Evolutionary conservation across 495 filamentous ascomycete genomes (phyloP), one percentile per base, ranked within the genome.

Genomic region (Physcia stellaris): DNA sequence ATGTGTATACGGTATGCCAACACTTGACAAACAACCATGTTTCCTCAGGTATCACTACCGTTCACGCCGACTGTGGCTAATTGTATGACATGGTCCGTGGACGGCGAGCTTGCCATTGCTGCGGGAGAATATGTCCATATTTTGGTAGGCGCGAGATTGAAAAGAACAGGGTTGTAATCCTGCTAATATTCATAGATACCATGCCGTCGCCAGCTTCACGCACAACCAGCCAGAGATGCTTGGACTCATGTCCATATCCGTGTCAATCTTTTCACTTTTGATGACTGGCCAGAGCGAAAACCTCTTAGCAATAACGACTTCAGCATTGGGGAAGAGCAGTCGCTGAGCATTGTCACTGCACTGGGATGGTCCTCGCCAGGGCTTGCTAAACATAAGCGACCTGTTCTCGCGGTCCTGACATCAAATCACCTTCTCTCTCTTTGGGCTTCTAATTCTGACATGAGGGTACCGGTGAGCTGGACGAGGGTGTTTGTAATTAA

Each of bases 271-370:
- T 79, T 75, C 50, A 73, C 69, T 4, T 41, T 53, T 23, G 46
- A 54, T n/a, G 73, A 77, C 51, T 68, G 72, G 59, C 59, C 67
- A 0, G 43, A 45, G n/a, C 60, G 63, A 38, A 46, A 58, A 10
- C 66, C 66, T 1, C 56, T 63, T 26, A 55, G 58, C 26, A 64
- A 64, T 17, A 51, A 61, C 30, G 50, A 61, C 16, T 73, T 73
- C 57, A 77, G 75, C 6, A 57, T 80, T 32, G 78, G 70, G 3
- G 73, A 75, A 42, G 78, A 83, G 50, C 71, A 74, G 48, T 77
- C 74, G 4, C 44, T 51, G 4, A 70, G 68, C 36, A 60, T 54
- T 32, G 66, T 78, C 17, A 56, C 63, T 20, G 56, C 54, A 9
- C 45, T 80, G 19, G 58, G 59, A 13, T 83, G 78, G 78, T 78